phyloP scores from a whole-genome alignment of 1,139 yeast genomes.

The Scheffersomyces cryptocercus region DNA sequence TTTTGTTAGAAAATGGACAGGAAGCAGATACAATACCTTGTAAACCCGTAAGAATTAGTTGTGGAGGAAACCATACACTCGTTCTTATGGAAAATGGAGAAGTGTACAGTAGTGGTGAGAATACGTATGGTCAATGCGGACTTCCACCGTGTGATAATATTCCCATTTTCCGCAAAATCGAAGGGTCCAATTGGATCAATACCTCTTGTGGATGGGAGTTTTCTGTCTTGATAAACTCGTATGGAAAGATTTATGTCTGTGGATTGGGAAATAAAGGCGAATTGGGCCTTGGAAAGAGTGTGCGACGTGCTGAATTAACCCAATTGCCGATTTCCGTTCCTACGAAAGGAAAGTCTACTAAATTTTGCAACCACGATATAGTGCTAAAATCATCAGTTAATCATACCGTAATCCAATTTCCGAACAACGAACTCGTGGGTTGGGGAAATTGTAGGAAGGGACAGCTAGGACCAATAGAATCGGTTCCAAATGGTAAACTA shows the following conservation, averaged over 20 bases:
- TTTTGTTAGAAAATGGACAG: slow-evolving; percentile 15
- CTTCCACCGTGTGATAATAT: slow-evolving; percentile 9
- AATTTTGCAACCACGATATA: background rate
- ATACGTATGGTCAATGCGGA: slow-evolving; percentile 57
- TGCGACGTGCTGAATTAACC: slow-evolving; percentile 7
- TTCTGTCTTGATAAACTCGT: slow-evolving; percentile 49
- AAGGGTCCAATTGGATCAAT: slow-evolving; percentile 37
- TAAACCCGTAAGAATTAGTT: slow-evolving; percentile 45
- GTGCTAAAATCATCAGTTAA: slow-evolving; percentile 52
- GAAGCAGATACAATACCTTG: slow-evolving; percentile 3
- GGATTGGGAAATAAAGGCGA: slow-evolving; percentile 78
- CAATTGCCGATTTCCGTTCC: slow-evolving; percentile 1
- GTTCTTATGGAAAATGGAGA: slow-evolving; percentile 55
- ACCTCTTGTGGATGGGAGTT: slow-evolving; percentile 81
- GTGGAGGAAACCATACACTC: slow-evolving; percentile 91
- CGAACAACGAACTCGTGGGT: slow-evolving; percentile 54
- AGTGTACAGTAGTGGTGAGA: slow-evolving; percentile 62
- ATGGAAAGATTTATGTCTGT: slow-evolving; percentile 47
- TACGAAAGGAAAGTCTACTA: background rate
- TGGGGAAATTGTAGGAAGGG: slow-evolving; percentile 87
- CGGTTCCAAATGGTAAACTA: slow-evolving; percentile 11
- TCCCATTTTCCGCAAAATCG: slow-evolving; percentile 24
- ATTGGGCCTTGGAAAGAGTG: slow-evolving; percentile 55
- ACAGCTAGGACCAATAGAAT: slow-evolving; percentile 48
- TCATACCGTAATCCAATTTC: slow-evolving; percentile 51